phyloP scores from a whole-genome alignment of 202 grass and related monocot genomes.

The Setaria italica region DNA sequence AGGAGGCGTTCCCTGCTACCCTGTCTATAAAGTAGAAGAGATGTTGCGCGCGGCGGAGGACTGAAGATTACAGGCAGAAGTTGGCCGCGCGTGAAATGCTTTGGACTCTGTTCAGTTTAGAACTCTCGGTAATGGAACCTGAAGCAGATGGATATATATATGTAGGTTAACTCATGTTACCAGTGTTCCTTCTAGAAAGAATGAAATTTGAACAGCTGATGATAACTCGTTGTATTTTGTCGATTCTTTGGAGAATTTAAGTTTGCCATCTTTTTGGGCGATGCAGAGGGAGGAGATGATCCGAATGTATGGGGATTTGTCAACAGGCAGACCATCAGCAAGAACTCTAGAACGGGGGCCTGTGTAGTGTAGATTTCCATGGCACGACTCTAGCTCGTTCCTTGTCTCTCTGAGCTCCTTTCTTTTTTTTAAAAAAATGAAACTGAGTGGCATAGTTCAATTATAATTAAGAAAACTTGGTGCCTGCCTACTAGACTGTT shows the following conservation, averaged over 20 bases:
- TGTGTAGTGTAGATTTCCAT: background rate
- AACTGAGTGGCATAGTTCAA: background rate
- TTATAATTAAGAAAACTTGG: background rate
- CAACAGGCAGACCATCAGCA: background rate
- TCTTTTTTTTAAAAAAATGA: background rate
- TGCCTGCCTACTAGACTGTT: background rate
- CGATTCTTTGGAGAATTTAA: background rate
- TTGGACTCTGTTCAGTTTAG: background rate
- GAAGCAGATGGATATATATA: background rate
- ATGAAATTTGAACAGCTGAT: background rate
- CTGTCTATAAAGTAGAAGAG: conserved; percentile 43
- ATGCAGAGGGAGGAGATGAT: background rate
- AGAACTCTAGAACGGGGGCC: background rate
- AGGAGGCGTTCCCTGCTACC: conserved; percentile 43
- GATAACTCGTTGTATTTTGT: background rate
- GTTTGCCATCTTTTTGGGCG: background rate
- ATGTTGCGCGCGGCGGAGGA: no score
- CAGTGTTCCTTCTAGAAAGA: background rate
- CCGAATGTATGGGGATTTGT: background rate
- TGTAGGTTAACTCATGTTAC: background rate
- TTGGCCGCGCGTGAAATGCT: background rate
- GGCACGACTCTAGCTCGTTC: background rate
- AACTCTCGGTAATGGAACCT: background rate
- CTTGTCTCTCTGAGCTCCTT: background rate
- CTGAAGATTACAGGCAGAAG: background rate